These are phyloP conservation scores for Pythium coloratum DNA, from an alignment of 352 stramenopile species.

Conservation along the genomic window DNA sequence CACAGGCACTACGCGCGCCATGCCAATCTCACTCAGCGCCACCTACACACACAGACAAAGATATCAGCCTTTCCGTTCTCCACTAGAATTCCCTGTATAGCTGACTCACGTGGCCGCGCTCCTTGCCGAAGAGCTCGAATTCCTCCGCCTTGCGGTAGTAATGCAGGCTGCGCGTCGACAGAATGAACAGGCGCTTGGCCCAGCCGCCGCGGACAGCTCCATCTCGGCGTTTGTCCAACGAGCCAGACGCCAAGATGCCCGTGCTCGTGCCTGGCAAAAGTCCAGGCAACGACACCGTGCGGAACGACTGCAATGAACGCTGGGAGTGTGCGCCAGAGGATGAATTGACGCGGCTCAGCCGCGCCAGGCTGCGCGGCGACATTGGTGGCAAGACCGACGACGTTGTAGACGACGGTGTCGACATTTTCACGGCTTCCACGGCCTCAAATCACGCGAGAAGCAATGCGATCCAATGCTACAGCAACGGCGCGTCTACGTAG, in stretches of 20 bases:
- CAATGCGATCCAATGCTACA: neutral
- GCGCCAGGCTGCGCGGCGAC: constrained; percentile 31
- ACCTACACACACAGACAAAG: neutral
- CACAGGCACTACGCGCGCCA: constrained; percentile 70
- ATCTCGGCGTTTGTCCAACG: constrained; percentile 82
- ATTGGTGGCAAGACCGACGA: constrained; percentile 30
- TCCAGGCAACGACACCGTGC: constrained; percentile 68
- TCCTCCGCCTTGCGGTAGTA: constrained; percentile 87
- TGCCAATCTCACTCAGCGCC: constrained; percentile 67
- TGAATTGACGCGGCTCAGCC: constrained; percentile 63
- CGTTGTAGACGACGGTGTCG: constrained; percentile 28
- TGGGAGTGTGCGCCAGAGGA: constrained; percentile 49
- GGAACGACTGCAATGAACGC: constrained; percentile 62
- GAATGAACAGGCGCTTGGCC: constrained; percentile 79
- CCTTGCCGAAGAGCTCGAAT: constrained; percentile 80
- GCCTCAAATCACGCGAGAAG: neutral
- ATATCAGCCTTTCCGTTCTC: neutral
- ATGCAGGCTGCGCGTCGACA: constrained; percentile 78
- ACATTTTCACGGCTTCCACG: constrained; percentile 14
- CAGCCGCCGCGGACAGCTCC: constrained; percentile 80
- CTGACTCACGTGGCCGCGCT: constrained; percentile 60
- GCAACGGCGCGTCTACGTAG: neutral
- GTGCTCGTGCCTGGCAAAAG: constrained; percentile 73
- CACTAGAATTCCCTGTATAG: neutral
- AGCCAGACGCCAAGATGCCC: constrained; percentile 70